phyloP scores from a whole-genome alignment of 768 basidiomycete genomes.

The Pisolithus tinctorius region DNA sequence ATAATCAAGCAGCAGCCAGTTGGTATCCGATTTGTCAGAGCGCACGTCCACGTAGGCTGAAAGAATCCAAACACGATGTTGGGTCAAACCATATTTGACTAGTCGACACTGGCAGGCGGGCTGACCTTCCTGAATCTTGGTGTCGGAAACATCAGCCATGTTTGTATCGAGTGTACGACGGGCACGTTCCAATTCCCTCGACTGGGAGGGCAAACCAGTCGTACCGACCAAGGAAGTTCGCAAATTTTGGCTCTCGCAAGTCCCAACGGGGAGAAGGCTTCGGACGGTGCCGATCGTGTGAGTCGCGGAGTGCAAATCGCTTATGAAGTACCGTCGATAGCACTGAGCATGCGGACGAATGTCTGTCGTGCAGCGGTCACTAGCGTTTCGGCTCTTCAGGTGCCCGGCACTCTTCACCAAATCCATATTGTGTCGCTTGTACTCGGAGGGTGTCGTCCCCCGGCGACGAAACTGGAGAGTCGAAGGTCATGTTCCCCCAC shows the following conservation, averaged over 20 bases:
- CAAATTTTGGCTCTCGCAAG: no score
- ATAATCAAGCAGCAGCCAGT: conserved; percentile 90
- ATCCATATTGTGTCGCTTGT: conserved; percentile 14
- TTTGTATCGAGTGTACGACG: conserved; percentile 2
- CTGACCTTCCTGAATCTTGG: conserved; percentile 67
- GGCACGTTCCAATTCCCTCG: neutral
- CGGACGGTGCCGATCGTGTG: neutral
- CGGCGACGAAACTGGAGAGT: conserved; percentile 23
- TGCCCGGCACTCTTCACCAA: conserved; percentile 4
- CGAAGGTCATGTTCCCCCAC: conserved; percentile 26
- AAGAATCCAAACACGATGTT: conserved; percentile 21
- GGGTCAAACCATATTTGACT: conserved; percentile 8
- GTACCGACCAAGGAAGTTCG: no score
- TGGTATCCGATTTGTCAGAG: conserved; percentile 76
- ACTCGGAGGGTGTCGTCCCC: conserved; percentile 19
- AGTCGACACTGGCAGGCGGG: conserved; percentile 1
- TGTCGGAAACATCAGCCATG: conserved; percentile 79
- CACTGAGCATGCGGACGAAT: neutral
- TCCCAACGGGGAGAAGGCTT: neutral
- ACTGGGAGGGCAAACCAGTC: neutral
- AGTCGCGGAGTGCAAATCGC: neutral
- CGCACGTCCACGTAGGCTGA: conserved; percentile 86
- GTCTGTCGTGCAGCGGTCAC: neutral
- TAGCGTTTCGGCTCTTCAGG: neutral
- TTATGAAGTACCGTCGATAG: neutral